phyloP scores from a whole-genome alignment of 352 stramenopile species.

The Pythium dissotocum region DNA sequence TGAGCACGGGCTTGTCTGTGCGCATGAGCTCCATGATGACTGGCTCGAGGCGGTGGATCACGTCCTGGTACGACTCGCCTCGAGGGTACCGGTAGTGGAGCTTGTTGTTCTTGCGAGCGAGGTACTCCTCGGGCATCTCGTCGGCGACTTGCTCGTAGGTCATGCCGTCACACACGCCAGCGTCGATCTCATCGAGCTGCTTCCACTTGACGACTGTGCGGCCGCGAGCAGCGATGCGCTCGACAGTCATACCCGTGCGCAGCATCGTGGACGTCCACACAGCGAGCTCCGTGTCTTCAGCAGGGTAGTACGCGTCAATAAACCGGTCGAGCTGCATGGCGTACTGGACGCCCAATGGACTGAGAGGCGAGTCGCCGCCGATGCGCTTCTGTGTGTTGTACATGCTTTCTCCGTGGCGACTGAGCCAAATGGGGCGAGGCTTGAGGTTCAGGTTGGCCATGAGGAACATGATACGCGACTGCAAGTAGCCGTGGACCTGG shows the following conservation, averaged over 20 bases:
- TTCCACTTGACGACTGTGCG: conserved; percentile 86
- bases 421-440: conserved; percentile 95
- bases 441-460: conserved; percentile 95
- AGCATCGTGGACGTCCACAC: conserved; percentile 98
- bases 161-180: conserved; percentile 96
- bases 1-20: conserved; percentile 90
- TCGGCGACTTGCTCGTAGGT: conserved; percentile 97
- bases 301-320: conserved; percentile 88
- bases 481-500: conserved; percentile 83
- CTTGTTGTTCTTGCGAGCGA: conserved; percentile 90
- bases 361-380: conserved; percentile 94
- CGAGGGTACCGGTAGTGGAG: conserved; percentile 87
- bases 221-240: conserved; percentile 65
- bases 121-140: conserved; percentile 94
- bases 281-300: conserved; percentile 66
- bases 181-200: conserved; percentile 96
- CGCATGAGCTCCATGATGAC: conserved; percentile 98
- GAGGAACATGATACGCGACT: conserved; percentile 93
- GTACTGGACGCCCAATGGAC: conserved; percentile 92
- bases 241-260: conserved; percentile 95
- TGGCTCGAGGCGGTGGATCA: conserved; percentile 96
- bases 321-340: conserved; percentile 93
- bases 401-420: conserved; percentile 96
- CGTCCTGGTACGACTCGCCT: conserved; percentile 97
- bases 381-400: conserved; percentile 98